Conservation (phyloP, 2,329 filamentous ascomycete species). For the Apiospora kogelbergensis region DNA sequence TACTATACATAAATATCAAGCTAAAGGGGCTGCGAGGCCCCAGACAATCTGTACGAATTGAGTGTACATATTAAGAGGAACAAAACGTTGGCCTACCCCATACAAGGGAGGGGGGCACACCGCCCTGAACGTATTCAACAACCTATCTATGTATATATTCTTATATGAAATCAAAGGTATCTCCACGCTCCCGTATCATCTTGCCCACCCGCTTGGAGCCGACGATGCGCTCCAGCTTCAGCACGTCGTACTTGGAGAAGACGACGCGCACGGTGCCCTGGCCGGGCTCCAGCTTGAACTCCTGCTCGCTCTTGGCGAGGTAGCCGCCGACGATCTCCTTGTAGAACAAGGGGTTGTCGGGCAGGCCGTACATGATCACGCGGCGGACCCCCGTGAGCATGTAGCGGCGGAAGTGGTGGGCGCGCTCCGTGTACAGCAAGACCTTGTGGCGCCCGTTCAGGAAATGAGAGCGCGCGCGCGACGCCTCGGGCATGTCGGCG, state of each 20-base stretch:
- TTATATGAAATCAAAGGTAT: slow-evolving; percentile 94
- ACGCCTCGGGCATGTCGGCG: slow-evolving; percentile 73
- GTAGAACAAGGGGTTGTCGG: slow-evolving; percentile 85
- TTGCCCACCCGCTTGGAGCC: slow-evolving; percentile 77
- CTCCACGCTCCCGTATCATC: slow-evolving; percentile 80
- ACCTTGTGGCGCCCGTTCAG: slow-evolving; percentile 78
- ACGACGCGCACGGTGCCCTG: slow-evolving; percentile 61
- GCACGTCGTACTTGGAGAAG: slow-evolving; percentile 86
- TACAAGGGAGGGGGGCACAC: neutral
- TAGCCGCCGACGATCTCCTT: slow-evolving; percentile 72
- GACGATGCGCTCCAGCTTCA: slow-evolving; percentile 86
- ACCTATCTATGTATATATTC: neutral
- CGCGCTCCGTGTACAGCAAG: slow-evolving; percentile 87
- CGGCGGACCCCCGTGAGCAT: slow-evolving; percentile 76
- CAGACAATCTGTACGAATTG: slow-evolving; percentile 11
- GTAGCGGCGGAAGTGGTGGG: slow-evolving; percentile 96
- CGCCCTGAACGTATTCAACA: neutral
- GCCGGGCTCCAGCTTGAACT: slow-evolving; percentile 53
- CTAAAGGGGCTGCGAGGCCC: neutral
- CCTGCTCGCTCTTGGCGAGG: slow-evolving; percentile 59
- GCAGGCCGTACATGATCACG: slow-evolving; percentile 86
- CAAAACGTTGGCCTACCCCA: neutral
- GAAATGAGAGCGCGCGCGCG: slow-evolving; percentile 85
- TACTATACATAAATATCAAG: slow-evolving; percentile 11
- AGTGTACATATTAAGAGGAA: slow-evolving; percentile 10